Percentiles rank a stretch among this genome's conserved stretches.
Conservation (phyloP, 2,329 filamentous ascomycete species). For the Sphaerostilbella broomeana region DNA sequence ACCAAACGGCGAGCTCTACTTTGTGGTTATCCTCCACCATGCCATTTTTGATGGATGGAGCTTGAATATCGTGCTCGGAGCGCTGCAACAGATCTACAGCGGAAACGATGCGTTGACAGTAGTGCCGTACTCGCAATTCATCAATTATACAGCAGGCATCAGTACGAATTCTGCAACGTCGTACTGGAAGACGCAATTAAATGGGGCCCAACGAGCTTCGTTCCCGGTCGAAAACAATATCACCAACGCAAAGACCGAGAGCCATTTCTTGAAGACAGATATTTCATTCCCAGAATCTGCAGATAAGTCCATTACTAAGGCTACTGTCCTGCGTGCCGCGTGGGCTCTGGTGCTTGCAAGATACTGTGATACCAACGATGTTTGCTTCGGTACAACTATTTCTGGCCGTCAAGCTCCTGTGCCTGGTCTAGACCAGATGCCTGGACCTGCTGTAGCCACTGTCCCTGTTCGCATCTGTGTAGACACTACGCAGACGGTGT, state of each 20-base stretch:
- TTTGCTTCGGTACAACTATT: conserved; percentile 9
- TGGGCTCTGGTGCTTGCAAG: conserved; percentile 8
- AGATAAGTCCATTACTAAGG: conserved; percentile 4
- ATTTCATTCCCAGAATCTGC: conserved; percentile 11
- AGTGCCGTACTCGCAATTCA: conserved; percentile 1
- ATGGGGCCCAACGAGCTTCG: neutral
- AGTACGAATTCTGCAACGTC: conserved; percentile 2
- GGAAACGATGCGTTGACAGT: neutral
- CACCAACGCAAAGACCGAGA: no score
- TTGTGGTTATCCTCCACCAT: conserved; percentile 5
- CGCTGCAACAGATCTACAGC: conserved; percentile 1
- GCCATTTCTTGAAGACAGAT: no score
- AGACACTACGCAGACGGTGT: neutral
- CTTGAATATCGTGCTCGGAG: neutral
- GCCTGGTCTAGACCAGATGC: conserved; percentile 1
- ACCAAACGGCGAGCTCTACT: neutral
- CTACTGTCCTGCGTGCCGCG: conserved; percentile 8
- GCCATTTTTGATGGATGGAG: conserved; percentile 10
- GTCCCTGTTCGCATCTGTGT: conserved; percentile 8
- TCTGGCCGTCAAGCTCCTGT: conserved; percentile 10
- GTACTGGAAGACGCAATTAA: conserved; percentile 1
- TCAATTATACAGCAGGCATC: conserved; percentile 4
- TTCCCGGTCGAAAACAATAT: conserved; percentile 5
- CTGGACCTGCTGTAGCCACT: conserved; percentile 7
- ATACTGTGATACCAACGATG: conserved; percentile 9